Evolutionary conservation across 2,329 filamentous ascomycete species (phyloP), one percentile per base, ranked within the genome.

Genomic region (Cladorrhinum sp.): DNA sequence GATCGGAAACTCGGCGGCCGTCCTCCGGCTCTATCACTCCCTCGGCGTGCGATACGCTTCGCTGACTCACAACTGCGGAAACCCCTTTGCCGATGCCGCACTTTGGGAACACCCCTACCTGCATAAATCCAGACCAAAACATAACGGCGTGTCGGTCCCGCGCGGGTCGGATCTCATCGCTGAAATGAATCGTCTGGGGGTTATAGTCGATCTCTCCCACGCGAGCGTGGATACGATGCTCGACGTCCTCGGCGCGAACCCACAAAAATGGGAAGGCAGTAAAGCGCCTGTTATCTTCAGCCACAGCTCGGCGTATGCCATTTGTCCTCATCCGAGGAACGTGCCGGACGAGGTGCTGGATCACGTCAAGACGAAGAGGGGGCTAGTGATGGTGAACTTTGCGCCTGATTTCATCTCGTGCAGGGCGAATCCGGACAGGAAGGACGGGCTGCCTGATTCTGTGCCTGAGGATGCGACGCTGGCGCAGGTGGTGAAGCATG

Each of bases 171-270:
- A 80, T 12, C 76, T 97, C 0, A 80, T 98, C 50, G 80, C 80
- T 36, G 94, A 98, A 78, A 97, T 98, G 93, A 98, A 97, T 73
- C 85, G 94, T 2, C 79, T 97, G 1, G 94, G 94, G 24, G 92
- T 97, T 87, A 86, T 97, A n/a, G 90, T 98, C 46, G 94, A 97
- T 72, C 80, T 97, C 36, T 83, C 90, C 6, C 94, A 97, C 73
- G 79, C 80, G 3, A 85, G 89, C 68, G 83, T 85, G 60, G 89
- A 94, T 62, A 96, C 93, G 0, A 95, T 96, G 91, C 77, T 86
- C 6, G 90, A 96, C 68, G 90, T 94, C 0, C 82, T 97, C 0
- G 85, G 85, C 73, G 67, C 76, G 1, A 73, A 73, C 8, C 77
- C 79, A 21, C 79, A 80, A 20, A 79, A 76, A 49, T 94, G 89